Base-by-base conservation (phyloP, 805 yeast species). In the Saturnispora galanensis region DNA sequence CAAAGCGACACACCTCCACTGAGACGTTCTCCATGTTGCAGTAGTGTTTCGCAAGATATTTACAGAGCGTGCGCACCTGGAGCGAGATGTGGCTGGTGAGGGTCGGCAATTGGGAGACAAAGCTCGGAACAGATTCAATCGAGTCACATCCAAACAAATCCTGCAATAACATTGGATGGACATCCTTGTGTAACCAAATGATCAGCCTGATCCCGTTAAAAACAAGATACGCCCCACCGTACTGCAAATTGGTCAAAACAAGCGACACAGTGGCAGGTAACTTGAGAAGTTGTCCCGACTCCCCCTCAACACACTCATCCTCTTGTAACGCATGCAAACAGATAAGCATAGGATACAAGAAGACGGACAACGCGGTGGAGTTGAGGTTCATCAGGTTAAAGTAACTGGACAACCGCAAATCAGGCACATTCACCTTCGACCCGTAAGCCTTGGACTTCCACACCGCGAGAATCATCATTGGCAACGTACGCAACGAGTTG, bases 261-360 rank as follows among this genome's bases (percentile, higher is more conserved):
- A 75, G 75, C 31, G 71, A 73, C 30, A 66, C 62, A 52, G 64
- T 72, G 50, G 50, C 64, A 3, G 82, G 95, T 51, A 71, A 54
- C n/a, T 54, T 62, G 58, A 76, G 74, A 48, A 61, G 54, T 44
- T 58, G 73, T 52, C 51, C 60, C 54, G 67, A 63, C 38, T 63
- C 63, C 50, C 73, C 74, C 26, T 57, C 64, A 5, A 67, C 66
- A 36, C 79, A 77, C 49, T 85, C 95, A 1, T 65, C 66, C 9
- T 74, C 81, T 2, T 64, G 63, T 47, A 85, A 61, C 3, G 74
- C 70, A 58, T 88, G 95, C 21, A 90, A 60, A 34, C 84, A 84
- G 30, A 84, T 69, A 45, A 90, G 67, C 10, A 83, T 78, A 1
- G 98, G 97, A 56, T 89, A 93, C 33, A 93, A 68, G 49, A 77